A percentile compares a stretch with the other conserved stretches of the same genome.
Evolutionary conservation across 306 rosid genomes (phyloP).

Genomic region (Glycine tomentella): DNA sequence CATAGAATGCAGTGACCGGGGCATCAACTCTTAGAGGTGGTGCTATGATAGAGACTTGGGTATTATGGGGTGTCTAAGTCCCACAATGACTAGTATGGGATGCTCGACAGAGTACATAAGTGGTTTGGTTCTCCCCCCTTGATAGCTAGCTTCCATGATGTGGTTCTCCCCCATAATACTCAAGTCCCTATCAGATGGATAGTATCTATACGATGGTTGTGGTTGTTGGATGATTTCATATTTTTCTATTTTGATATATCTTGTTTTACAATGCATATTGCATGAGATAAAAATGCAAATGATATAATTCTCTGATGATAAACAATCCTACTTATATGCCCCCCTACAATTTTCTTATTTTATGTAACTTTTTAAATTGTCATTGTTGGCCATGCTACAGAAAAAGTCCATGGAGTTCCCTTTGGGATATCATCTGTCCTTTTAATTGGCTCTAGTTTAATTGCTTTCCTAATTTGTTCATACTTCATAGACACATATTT

Average conservation of each 20-base stretch:
- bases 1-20: background rate
- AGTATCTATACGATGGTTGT: background rate
- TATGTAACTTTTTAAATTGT: background rate
- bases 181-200: background rate
- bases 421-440: background rate
- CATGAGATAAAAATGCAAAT: conserved; percentile 7
- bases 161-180: background rate
- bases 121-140: background rate
- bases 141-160: too few species aligned
- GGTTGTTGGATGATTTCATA: conserved; percentile 12
- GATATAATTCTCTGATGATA: conserved; percentile 13
- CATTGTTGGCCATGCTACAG: conserved; percentile 6
- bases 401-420: background rate
- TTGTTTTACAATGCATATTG: conserved; percentile 26
- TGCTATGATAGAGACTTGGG: background rate
- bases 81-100: background rate
- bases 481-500: conserved; percentile 22
- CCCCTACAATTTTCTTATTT: background rate
- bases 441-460: conserved; percentile 31
- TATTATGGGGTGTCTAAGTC: background rate
- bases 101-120: background rate
- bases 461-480: conserved; percentile 39
- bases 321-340: conserved; percentile 1
- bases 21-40: background rate
- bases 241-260: conserved; percentile 27